Base-by-base conservation (phyloP, 2,329 filamentous ascomycete genomes). In the Sarocladiaceae sp. region DNA sequence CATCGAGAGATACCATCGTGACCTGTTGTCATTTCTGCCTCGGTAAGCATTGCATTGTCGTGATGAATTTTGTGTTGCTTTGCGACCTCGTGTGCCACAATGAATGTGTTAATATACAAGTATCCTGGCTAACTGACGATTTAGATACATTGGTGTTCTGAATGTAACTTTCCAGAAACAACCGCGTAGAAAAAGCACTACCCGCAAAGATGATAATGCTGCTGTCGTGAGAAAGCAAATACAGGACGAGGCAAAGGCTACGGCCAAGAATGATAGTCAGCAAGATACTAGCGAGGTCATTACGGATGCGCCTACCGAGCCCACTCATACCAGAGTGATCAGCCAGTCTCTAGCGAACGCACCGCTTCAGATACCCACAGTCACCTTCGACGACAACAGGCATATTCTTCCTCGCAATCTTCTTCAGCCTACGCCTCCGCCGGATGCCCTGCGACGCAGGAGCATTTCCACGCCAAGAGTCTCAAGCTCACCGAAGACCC, bases 81-180 rank as follows among this genome's bases (percentile, higher is more conserved):
- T 33, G 34, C 31, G 15, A 16, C n/a, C 31, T 11, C 16, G 35
- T 16, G n/a, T 32, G n/a, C n/a, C 37, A 27, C 26, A 41, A 13
- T 24, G 7, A 23, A 7, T 6, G 13, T 31, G 2, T 62, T 95
- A 88, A 59, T 97, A 98, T 56, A 97, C 97, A 55, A 93, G 93
- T 50, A 93, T 98, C 33, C 69, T 98, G 42, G 23, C 37, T 41
- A 41, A 41, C 23, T 24, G 7, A 23, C 13, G 18, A 18, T 31
- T 2, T 62, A 95, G 88, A 59, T 97, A 98, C 56, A 97, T 98
- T 56, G 93, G 93, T 50, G 93, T 98, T 33, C 69, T 98, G 42
- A 97, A 96, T 62, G 91, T 96, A 16, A 96, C 89, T 0, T 96
- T 95, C 60, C 88, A 89, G 42, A 95, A 94, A 60, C 82, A 82